Conservation (phyloP, 164 flowering plant species). For the Pachysandra terminalis region DNA sequence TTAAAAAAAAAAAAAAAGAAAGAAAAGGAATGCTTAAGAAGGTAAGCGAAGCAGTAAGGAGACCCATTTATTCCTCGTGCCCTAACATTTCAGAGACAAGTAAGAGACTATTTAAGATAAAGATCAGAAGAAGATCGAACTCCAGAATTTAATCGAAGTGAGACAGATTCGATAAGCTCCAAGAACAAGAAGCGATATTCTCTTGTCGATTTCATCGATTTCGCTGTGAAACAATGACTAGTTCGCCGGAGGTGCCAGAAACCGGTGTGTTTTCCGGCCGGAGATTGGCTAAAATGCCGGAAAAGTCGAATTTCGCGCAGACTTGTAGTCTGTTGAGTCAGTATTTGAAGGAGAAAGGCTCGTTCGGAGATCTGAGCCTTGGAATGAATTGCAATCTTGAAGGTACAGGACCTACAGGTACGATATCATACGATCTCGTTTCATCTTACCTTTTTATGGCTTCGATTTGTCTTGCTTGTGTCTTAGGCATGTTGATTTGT, state of each 20-base stretch:
- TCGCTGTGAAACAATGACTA: slow-evolving; percentile 30
- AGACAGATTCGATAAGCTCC: too few species aligned
- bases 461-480: neutral
- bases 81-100: neutral
- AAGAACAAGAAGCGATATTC: too few species aligned
- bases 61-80: slow-evolving; percentile 6
- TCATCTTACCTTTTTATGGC: neutral
- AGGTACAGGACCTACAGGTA: too few species aligned
- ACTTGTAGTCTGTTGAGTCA: slow-evolving; percentile 63
- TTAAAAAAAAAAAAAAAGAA: neutral
- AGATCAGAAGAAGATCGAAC: neutral
- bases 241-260: slow-evolving; percentile 26
- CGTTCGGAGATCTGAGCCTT: slow-evolving; percentile 50
- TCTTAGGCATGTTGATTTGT: neutral
- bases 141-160: too few species aligned
- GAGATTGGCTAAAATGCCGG: slow-evolving; percentile 18
- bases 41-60: too few species aligned
- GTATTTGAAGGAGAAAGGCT: slow-evolving; percentile 63
- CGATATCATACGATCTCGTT: slow-evolving; percentile 5
- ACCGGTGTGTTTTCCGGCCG: slow-evolving; percentile 24
- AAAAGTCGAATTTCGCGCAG: slow-evolving; percentile 50
- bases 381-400: slow-evolving; percentile 29
- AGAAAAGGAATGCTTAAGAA: neutral
- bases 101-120: neutral
- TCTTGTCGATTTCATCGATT: too few species aligned